Evolutionary conservation across 2,329 filamentous ascomycete species (phyloP).

Genomic region (Apiospora kogelbergensis): DNA sequence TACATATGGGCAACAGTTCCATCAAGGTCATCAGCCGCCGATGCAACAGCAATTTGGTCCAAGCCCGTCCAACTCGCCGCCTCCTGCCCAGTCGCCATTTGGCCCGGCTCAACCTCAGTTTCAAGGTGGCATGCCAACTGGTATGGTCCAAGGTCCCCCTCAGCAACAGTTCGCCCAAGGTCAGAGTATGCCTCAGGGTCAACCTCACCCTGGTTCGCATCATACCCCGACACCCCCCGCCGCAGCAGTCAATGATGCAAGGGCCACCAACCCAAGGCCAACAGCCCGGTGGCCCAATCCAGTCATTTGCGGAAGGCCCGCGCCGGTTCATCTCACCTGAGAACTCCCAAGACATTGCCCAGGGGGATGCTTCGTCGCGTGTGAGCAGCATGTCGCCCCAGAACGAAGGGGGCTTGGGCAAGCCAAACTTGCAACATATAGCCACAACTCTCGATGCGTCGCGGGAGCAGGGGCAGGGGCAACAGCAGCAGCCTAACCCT

Average conservation of each 20-base stretch:
- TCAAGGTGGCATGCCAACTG: background rate
- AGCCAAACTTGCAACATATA: slow-evolving; percentile 22
- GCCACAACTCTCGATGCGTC: slow-evolving; percentile 19
- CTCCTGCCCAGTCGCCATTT: background rate
- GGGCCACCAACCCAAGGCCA: slow-evolving; percentile 4
- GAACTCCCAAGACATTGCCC: background rate
- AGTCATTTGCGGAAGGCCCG: background rate
- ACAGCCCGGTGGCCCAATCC: background rate
- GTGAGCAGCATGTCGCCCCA: slow-evolving; percentile 18
- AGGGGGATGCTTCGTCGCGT: slow-evolving; percentile 9
- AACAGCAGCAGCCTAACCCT: slow-evolving; percentile 8
- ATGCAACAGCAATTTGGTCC: slow-evolving; percentile 6
- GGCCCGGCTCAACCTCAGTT: background rate
- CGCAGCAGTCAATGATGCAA: slow-evolving; percentile 7
- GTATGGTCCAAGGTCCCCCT: slow-evolving; percentile 10
- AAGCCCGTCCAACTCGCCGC: background rate
- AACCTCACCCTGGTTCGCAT: background rate
- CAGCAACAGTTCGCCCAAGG: slow-evolving; percentile 11
- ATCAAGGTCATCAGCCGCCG: slow-evolving; percentile 18
- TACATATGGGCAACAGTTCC: slow-evolving; percentile 1
- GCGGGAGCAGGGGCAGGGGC: slow-evolving; percentile 7
- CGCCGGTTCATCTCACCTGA: background rate
- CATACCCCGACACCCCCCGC: slow-evolving; percentile 7
- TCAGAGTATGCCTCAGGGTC: slow-evolving; percentile 2
- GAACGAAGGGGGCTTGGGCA: slow-evolving; percentile 13